These are phyloP conservation scores for Erysimum cheiri DNA, from an alignment of 441 rosid genomes.

Conservation along the genomic window DNA sequence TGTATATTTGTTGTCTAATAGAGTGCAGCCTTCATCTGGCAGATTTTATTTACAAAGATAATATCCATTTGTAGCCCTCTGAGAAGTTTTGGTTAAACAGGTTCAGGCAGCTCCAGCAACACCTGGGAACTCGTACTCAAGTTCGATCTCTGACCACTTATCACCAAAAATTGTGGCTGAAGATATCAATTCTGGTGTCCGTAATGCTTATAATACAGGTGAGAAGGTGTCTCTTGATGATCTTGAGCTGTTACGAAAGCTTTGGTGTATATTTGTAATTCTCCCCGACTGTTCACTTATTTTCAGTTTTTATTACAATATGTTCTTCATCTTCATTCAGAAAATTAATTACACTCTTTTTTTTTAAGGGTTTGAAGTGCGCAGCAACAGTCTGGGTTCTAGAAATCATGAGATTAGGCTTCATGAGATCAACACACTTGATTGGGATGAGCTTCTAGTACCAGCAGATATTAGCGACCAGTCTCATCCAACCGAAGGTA, in stretches of 20 bases:
- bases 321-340: constrained; percentile 21
- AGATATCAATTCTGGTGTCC: constrained; percentile 81
- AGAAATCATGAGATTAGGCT: constrained; percentile 76
- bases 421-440: constrained; percentile 95
- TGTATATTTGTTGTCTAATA: constrained; percentile 13
- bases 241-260: constrained; percentile 13
- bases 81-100: constrained; percentile 45
- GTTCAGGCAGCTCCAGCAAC: constrained; percentile 82
- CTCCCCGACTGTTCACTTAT: background rate
- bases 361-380: constrained; percentile 52
- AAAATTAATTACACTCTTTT: constrained; percentile 28
- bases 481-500: constrained; percentile 57
- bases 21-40: constrained; percentile 16
- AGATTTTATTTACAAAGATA: constrained; percentile 22
- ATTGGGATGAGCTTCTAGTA: constrained; percentile 94
- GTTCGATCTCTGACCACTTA: constrained; percentile 77
- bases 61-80: constrained; percentile 27
- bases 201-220: constrained; percentile 46
- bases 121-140: constrained; percentile 82
- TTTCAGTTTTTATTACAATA: background rate
- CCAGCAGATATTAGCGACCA: constrained; percentile 55
- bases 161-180: constrained; percentile 59
- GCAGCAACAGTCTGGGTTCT: constrained; percentile 50
- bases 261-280: constrained; percentile 12
- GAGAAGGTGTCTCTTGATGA: constrained; percentile 47